phyloP scores from a whole-genome alignment of 2,329 filamentous ascomycete genomes.

The Penicillium glabrum region DNA sequence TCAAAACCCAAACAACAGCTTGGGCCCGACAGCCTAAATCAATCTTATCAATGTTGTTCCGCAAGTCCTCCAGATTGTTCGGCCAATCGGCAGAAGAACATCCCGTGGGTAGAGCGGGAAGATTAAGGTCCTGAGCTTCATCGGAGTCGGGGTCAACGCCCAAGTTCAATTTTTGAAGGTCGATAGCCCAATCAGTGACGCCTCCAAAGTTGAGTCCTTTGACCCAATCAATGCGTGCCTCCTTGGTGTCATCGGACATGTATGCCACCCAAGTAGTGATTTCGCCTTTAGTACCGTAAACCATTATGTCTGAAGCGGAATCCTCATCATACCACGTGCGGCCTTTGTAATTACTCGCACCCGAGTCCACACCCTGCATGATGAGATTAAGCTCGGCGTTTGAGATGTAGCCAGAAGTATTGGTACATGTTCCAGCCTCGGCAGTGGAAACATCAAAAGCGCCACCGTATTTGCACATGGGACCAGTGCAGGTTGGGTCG shows the following conservation, averaged over 20 bases:
- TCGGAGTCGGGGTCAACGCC: not conserved
- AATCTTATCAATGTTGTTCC: not conserved
- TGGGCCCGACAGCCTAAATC: not conserved
- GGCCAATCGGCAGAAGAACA: not conserved
- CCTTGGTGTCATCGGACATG: slow-evolving; percentile 20
- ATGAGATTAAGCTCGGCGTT: not conserved
- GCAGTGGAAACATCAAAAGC: not conserved
- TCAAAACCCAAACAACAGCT: not conserved
- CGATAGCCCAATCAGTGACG: slow-evolving; percentile 39
- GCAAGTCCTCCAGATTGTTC: not conserved
- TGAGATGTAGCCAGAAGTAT: slow-evolving; percentile 1
- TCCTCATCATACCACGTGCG: not conserved
- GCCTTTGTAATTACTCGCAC: not conserved
- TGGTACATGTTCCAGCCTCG: not conserved
- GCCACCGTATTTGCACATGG: not conserved
- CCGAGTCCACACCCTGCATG: not conserved
- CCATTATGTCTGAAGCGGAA: not conserved
- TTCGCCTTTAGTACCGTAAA: not conserved
- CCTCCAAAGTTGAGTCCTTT: slow-evolving; percentile 32
- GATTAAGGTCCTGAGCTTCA: not conserved
- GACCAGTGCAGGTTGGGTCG: not conserved
- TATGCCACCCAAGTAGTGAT: not conserved
- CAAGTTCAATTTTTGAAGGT: slow-evolving; percentile 16
- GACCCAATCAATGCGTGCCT: slow-evolving; percentile 15
- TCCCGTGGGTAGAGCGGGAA: not conserved